Base-by-base conservation (phyloP, 768 basidiomycete genomes). In the Kwoniella heveanensis region DNA sequence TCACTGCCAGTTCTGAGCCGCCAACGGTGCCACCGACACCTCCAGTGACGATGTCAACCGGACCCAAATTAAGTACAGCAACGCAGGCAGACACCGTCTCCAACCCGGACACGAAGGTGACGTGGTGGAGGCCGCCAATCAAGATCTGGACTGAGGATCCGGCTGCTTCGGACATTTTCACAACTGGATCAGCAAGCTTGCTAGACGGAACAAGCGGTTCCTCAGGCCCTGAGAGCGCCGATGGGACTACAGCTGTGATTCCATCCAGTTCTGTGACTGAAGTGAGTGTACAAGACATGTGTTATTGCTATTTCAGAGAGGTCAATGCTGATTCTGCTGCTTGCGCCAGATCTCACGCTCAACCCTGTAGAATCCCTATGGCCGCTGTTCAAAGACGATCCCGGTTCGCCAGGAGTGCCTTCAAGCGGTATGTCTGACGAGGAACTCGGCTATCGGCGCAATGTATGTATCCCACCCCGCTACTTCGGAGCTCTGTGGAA, bases 391-490 rank as follows among this genome's bases (percentile, higher is more conserved):
- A n/a, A n/a, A n/a, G n/a, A n/a, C n/a, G n/a, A n/a, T n/a, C 32
- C 32, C 32, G 32, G 5, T 32, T 32, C 32, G 7, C 13, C 32
- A 32, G 32, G 32, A 13, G 15, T 17, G 19, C 39, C 7, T 6
- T 44, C 15, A 58, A 24, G 46, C 25, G 2, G 48, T 17, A 24
- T 60, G 58, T 13, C 52, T 39, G 17, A 39, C 50, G 47, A 65
- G 29, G 44, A 65, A 65, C 3, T 55, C 24, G 1, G 54, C 32
- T 13, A 57, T 27, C 0, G 64, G 64, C 21, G 30, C 53, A 13
- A 65, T 54, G 22, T 48, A 60, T 22, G 9, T 50, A n/a, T 56
- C 48, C 64, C 64, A 65, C 19, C 53, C 54, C 1, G 26, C 22
- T 46, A 53, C 54, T 17, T 56, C 36, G 4, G 64, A 58, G 15